phyloP scores from a whole-genome alignment of 495 filamentous ascomycete species.

The Tetracladium setigerum region DNA sequence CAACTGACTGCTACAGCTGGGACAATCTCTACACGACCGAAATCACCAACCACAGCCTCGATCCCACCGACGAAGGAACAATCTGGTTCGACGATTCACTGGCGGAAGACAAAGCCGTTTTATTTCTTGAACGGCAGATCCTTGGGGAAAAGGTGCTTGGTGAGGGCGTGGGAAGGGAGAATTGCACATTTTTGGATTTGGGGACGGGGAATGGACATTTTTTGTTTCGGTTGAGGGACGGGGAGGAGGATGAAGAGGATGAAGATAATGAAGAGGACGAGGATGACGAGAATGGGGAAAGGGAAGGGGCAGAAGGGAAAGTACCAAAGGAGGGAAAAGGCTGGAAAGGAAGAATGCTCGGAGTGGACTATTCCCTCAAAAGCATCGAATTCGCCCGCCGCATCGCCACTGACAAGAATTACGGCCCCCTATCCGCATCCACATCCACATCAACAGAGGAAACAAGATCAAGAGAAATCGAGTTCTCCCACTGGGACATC shows the following conservation, averaged over 20 bases:
- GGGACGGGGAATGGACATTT: conserved; percentile 92
- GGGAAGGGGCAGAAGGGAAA: no score
- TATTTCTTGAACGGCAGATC: conserved; percentile 36
- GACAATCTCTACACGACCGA: conserved; percentile 57
- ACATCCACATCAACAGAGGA: no score
- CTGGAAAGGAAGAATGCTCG: conserved; percentile 59
- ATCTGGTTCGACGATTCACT: conserved; percentile 72
- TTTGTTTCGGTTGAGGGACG: conserved; percentile 63
- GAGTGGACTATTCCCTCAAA: conserved; percentile 75
- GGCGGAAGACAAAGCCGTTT: conserved; percentile 54
- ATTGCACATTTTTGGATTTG: conserved; percentile 51
- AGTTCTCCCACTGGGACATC: conserved; percentile 74
- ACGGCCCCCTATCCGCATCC: no score
- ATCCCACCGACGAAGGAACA: conserved; percentile 58
- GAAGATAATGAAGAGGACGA: conserved; percentile 12
- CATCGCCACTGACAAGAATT: conserved; percentile 30
- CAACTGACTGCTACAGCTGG: conserved; percentile 44
- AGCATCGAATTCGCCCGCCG: conserved; percentile 64
- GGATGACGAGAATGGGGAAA: no score
- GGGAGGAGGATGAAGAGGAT: conserved; percentile 24
- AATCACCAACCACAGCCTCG: conserved; percentile 49
- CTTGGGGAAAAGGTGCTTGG: conserved; percentile 12
- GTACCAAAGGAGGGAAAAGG: conserved; percentile 24
- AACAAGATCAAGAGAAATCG: conserved; percentile 28
- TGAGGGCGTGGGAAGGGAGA: not conserved